A percentile compares a stretch with the other conserved stretches of the same genome.
phyloP scores from a whole-genome alignment of 2,329 filamentous ascomycete genomes.

The Neopestalotiopsis clavispora region DNA sequence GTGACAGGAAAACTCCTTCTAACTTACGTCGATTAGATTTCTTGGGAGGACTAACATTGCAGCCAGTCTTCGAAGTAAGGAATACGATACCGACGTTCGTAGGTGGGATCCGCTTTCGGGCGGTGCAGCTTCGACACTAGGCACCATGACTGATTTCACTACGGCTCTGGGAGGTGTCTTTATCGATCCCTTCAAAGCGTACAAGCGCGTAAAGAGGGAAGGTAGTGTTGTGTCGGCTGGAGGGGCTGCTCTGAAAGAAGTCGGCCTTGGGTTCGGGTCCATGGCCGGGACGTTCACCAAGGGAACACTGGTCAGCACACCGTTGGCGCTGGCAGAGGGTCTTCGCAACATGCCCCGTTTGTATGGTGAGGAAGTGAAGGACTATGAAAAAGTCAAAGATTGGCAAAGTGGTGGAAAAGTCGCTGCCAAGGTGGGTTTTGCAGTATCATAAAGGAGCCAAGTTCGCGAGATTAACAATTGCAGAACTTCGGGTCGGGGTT shows the following conservation, averaged over 20 bases:
- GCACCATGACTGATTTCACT: conserved; percentile 19
- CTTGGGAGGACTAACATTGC: neutral
- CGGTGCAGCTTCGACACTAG: conserved; percentile 16
- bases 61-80: neutral
- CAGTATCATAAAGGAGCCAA: conserved; percentile 12
- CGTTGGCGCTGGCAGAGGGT: conserved; percentile 40
- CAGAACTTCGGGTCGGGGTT: conserved; percentile 30
- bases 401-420: conserved; percentile 37
- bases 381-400: conserved; percentile 37
- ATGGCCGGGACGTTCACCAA: conserved; percentile 34
- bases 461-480: neutral
- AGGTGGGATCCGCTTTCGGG: conserved; percentile 19
- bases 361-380: conserved; percentile 40
- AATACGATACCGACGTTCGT: conserved; percentile 11
- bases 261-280: conserved; percentile 26
- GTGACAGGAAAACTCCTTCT: neutral
- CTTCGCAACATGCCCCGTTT: conserved; percentile 36
- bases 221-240: conserved; percentile 15
- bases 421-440: conserved; percentile 31
- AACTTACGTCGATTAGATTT: neutral
- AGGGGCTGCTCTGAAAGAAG: conserved; percentile 18
- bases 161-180: conserved; percentile 20
- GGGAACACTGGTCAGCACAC: conserved; percentile 40
- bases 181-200: conserved; percentile 22
- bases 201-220: conserved; percentile 12